Base-by-base conservation (phyloP, 805 yeast species). In the Ogataea angusta region DNA sequence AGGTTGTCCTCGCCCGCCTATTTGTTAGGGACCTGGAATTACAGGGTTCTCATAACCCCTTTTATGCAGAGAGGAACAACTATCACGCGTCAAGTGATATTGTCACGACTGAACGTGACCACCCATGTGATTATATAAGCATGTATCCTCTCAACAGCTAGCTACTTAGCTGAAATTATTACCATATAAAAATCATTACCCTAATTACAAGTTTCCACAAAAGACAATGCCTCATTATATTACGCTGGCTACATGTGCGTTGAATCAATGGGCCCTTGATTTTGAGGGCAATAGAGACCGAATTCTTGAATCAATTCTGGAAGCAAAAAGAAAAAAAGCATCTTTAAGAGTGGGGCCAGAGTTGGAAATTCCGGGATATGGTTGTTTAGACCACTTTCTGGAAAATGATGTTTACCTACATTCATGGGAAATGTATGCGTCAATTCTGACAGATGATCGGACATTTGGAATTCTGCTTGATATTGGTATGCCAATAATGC, bases 261-360 rank as follows among this genome's bases (percentile, higher is more conserved):
- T 93, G 49, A 93, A 93, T 67, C 99, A 93, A 74, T 93, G 99
- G 99, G 96, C 99, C 0, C 71, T 93, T 40, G 99, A 93, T 62
- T 93, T 88, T 62, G 98, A 91, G 62, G 99, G 99, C 5, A 93
- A 93, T 64, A 73, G 96, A 39, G 96, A 90, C 57, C 72, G 99
- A 42, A 91, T 93, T 48, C 55, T 93, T 17, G 82, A 83, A 56
- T 83, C 95, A 40, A 91, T 93, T 54, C 60, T 57, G 16, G 70
- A 75, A 37, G 96, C 99, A 39, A 93, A 90, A 56, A 62, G 64
- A 21, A 72, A 67, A 45, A 86, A 87, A 12, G 95, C 99, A 0
- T 68, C 71, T 14, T 72, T 95, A 37, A 74, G 99, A 57, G 96
- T 95, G 14, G 99, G 99, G 2, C 99, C 99, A 2, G 99, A 93